These are phyloP conservation scores for Ricinus communis DNA, from an alignment of 345 rosid genomes.

Conservation along the genomic window DNA sequence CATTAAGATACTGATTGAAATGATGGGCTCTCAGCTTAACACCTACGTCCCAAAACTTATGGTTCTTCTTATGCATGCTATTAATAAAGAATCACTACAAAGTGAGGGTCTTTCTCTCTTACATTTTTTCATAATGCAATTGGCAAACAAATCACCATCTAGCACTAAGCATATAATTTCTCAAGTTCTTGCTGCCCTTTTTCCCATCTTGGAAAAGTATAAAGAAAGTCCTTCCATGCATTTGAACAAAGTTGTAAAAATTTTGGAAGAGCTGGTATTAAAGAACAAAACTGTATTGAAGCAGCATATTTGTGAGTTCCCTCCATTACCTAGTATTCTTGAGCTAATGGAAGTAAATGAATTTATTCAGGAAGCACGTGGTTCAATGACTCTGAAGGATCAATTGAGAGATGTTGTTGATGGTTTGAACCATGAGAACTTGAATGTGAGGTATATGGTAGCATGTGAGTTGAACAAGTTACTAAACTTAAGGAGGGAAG, in stretches of 20 bases:
- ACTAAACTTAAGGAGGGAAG: constrained; percentile 64
- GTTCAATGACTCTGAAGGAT: constrained; percentile 79
- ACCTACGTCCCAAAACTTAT: constrained; percentile 91
- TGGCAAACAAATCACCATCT: constrained; percentile 73
- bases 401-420: constrained; percentile 70
- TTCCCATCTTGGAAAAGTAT: constrained; percentile 85
- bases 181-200: constrained; percentile 90
- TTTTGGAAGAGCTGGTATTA: constrained; percentile 83
- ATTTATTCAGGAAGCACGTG: constrained; percentile 94
- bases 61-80: constrained; percentile 96
- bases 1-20: constrained; percentile 78
- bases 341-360: constrained; percentile 73
- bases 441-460: constrained; percentile 97
- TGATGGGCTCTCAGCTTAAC: constrained; percentile 88
- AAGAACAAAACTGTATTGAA: constrained; percentile 69
- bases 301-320: constrained; percentile 91
- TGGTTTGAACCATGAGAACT: constrained; percentile 87
- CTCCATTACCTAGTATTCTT: constrained; percentile 79
- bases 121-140: constrained; percentile 73
- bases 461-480: constrained; percentile 91
- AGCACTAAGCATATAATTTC: constrained; percentile 87
- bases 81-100: constrained; percentile 79
- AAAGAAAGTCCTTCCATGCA: constrained; percentile 49
- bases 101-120: constrained; percentile 82
- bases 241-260: constrained; percentile 69